Conservation (phyloP, 176 grass and related monocot species). For the Zea mays region DNA sequence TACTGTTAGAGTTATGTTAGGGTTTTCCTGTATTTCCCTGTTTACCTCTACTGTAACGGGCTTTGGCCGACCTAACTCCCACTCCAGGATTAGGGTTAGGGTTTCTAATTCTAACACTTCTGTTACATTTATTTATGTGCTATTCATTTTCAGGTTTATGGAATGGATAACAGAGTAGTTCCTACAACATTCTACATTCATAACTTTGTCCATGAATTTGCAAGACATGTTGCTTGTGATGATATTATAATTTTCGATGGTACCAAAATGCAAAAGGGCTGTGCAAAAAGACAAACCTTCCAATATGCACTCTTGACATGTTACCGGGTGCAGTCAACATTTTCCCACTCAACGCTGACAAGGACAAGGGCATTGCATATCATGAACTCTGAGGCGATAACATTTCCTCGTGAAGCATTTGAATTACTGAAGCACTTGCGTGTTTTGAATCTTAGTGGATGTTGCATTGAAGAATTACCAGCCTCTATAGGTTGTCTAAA, state of each 20-base stretch:
- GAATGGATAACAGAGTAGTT: background rate
- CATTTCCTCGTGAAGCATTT: conserved; percentile 25
- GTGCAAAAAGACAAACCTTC: background rate
- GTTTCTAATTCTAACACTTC: background rate
- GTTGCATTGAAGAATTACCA: conserved; percentile 29
- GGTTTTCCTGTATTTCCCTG: too few species aligned
- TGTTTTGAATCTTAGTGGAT: conserved; percentile 47
- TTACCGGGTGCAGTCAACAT: conserved; percentile 14
- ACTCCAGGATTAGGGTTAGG: too few species aligned
- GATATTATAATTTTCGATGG: conserved; percentile 37
- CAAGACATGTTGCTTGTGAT: conserved; percentile 34
- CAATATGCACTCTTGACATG: conserved; percentile 29
- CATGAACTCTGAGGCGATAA: background rate
- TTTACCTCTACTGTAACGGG: too few species aligned
- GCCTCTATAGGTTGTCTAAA: conserved; percentile 32
- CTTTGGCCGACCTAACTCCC: too few species aligned
- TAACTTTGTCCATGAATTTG: conserved; percentile 40
- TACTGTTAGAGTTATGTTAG: too few species aligned
- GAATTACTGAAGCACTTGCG: conserved; percentile 29
- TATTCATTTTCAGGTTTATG: conserved; percentile 11
- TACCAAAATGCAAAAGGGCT: background rate
- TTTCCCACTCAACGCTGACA: background rate
- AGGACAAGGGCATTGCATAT: conserved; percentile 34
- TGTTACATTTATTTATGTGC: background rate
- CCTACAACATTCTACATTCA: conserved; percentile 30